phyloP scores from a whole-genome alignment of 78 protist genomes.

The Dictyostelium intermedium region DNA sequence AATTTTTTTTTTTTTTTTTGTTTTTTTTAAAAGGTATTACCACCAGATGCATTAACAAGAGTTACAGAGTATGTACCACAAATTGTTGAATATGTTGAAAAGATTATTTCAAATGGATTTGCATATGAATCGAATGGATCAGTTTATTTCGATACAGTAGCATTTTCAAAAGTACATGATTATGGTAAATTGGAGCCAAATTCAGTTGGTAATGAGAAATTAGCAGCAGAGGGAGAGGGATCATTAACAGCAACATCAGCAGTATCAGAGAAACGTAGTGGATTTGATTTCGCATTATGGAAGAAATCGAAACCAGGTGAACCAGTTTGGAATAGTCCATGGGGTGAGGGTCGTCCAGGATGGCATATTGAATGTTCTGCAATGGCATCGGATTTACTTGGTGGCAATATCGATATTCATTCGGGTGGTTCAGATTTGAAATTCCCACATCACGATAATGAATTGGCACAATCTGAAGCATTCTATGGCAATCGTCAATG shows the following conservation, averaged over 20 bases:
- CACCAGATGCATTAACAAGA: conserved; percentile 94
- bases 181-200: conserved; percentile 92
- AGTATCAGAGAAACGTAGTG: conserved; percentile 44
- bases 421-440: conserved; percentile 98
- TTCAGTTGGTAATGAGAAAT: conserved; percentile 72
- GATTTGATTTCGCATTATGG: conserved; percentile 94
- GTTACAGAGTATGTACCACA: conserved; percentile 98
- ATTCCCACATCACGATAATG: conserved; percentile 99
- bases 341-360: conserved; percentile 99
- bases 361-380: conserved; percentile 99
- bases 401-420: conserved; percentile 86
- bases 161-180: conserved; percentile 71
- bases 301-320: conserved; percentile 91
- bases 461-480: conserved; percentile 97
- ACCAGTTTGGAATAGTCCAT: conserved; percentile 90
- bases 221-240: conserved; percentile 86
- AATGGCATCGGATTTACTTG: conserved; percentile 91
- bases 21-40: conserved; percentile 78
- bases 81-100: conserved; percentile 90
- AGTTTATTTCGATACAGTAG: conserved; percentile 90
- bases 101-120: conserved; percentile 90
- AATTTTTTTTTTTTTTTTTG: background rate
- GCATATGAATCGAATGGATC: conserved; percentile 91
- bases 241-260: conserved; percentile 3
- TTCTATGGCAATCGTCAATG: conserved; percentile 86